Base-by-base conservation (phyloP, 352 stramenopile species). In the Sclerospora graminicola region DNA sequence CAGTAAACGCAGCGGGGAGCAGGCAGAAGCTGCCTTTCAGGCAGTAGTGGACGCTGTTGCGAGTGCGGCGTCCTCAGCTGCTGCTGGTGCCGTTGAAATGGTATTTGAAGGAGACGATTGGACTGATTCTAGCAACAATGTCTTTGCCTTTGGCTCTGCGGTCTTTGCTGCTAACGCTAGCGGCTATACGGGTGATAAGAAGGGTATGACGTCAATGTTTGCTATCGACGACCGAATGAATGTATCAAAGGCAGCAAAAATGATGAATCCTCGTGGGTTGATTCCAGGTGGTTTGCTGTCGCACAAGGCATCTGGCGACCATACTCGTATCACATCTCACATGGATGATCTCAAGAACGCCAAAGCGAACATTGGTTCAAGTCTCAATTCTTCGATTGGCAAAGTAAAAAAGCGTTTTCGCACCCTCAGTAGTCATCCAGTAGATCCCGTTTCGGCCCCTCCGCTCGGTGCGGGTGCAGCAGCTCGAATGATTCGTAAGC, bases 301-400 rank as follows among this genome's bases (percentile, higher is more conserved):
- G 14, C 52, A 70, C 41, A 67, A 71, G 24, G 54, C 41, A 24
- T 51, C 37, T 6, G 44, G 48, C 13, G 46, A 57, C 18, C 51
- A 54, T 20, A 53, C 45, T 15, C 52, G 58, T 14, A 56, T 53
- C 1, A 57, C 33, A 23, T 38, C 39, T 9, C 64, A 77, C 44
- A 76, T 86, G 42, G 71, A 86, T 41, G 74, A 86, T 30, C 41
- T 89, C 19, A 84, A 84, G 46, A 80, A 66, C 36, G 82, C 82
- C 36, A 85, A 82, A 46, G 61, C 64, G 2, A 85, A 89, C 30
- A 59, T 89, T 21, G 69, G 73, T 8, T 85, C 74, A 13, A 85
- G 71, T 32, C 61, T 89, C 14, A 87, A 81, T 37, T 72, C 58
- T 6, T 86, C 74, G 4, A 50, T 86, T 11, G 66, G 70, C 32